These are phyloP conservation scores for Naganishia antarctica DNA, from an alignment of 768 basidiomycete species.

Conservation along the genomic window DNA sequence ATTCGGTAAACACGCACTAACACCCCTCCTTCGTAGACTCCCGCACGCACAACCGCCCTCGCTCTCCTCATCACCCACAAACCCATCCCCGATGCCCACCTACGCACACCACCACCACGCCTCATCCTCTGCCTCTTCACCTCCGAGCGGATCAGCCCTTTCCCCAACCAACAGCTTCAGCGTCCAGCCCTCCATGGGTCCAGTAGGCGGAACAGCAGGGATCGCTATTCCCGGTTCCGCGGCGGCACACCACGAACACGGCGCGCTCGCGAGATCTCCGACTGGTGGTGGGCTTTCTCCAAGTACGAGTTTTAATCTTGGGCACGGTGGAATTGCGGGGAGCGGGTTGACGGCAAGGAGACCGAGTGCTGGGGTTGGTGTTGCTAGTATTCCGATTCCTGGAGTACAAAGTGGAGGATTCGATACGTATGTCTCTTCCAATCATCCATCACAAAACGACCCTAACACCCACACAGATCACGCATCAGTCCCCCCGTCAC, in stretches of 20 bases:
- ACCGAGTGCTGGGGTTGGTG: slow-evolving; percentile 16
- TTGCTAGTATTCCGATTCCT: slow-evolving; percentile 16
- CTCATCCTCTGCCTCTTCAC: slow-evolving; percentile 1
- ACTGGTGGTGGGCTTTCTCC: slow-evolving; percentile 12
- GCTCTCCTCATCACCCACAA: slow-evolving; percentile 30
- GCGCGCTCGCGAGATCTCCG: not conserved
- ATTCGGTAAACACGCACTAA: no score
- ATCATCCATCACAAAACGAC: not conserved
- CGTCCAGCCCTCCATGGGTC: not conserved
- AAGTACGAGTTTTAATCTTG: slow-evolving; percentile 18
- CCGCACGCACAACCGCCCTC: slow-evolving; percentile 31
- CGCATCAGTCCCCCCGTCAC: slow-evolving; percentile 20
- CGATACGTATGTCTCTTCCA: not conserved
- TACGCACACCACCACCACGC: slow-evolving; percentile 11
- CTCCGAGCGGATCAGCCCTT: slow-evolving; percentile 13
- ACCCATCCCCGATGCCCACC: not conserved
- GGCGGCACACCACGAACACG: not conserved
- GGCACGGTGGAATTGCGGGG: not conserved
- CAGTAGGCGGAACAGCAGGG: not conserved
- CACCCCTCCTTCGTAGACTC: slow-evolving; percentile 2
- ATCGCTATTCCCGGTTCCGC: slow-evolving; percentile 7
- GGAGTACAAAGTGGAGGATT: slow-evolving; percentile 9
- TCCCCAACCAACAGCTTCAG: slow-evolving; percentile 5
- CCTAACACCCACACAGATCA: not conserved
- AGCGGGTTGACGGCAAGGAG: slow-evolving; percentile 14